phyloP scores from a whole-genome alignment of 2,329 filamentous ascomycete species.

The Xylariaceae sp. region DNA sequence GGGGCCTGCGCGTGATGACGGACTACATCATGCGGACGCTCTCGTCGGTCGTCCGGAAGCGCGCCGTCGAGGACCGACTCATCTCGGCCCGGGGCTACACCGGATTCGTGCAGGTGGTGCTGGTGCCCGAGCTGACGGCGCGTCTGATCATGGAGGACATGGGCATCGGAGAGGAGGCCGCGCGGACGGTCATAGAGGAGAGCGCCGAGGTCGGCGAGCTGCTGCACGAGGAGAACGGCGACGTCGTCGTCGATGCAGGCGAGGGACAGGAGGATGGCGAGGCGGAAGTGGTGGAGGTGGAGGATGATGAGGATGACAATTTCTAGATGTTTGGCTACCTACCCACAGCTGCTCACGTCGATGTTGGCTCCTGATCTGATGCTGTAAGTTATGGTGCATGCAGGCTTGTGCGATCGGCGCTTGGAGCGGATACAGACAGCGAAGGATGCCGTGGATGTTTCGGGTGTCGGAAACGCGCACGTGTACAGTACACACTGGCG shows the following conservation, averaged over 20 bases:
- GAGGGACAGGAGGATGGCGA: conserved; percentile 15
- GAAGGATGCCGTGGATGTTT: too few relatives aligned
- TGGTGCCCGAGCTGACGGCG: conserved; percentile 64
- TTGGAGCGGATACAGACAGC: too few relatives aligned
- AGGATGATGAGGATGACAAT: too few relatives aligned
- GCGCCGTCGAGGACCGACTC: conserved; percentile 55
- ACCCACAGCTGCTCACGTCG: too few relatives aligned
- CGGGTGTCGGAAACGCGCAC: too few relatives aligned
- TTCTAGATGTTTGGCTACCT: too few relatives aligned
- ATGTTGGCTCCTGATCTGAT: too few relatives aligned
- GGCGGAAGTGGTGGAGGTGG: too few relatives aligned
- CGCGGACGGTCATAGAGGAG: conserved; percentile 52
- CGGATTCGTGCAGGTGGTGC: conserved; percentile 63
- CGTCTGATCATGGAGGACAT: conserved; percentile 51
- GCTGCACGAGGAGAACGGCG: conserved; percentile 57
- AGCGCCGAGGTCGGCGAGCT: conserved; percentile 62
- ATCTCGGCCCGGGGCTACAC: conserved; percentile 60
- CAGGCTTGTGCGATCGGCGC: too few relatives aligned
- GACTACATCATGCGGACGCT: conserved; percentile 58
- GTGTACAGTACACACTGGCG: too few relatives aligned
- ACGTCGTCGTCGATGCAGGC: conserved; percentile 34
- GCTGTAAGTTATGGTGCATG: too few relatives aligned
- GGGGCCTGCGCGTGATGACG: conserved; percentile 65
- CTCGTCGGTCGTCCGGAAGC: conserved; percentile 50
- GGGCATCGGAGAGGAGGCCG: conserved; percentile 33